Evolutionary conservation across 2,329 filamentous ascomycete genomes (phyloP).

Genomic region (Byssothecium circinans): DNA sequence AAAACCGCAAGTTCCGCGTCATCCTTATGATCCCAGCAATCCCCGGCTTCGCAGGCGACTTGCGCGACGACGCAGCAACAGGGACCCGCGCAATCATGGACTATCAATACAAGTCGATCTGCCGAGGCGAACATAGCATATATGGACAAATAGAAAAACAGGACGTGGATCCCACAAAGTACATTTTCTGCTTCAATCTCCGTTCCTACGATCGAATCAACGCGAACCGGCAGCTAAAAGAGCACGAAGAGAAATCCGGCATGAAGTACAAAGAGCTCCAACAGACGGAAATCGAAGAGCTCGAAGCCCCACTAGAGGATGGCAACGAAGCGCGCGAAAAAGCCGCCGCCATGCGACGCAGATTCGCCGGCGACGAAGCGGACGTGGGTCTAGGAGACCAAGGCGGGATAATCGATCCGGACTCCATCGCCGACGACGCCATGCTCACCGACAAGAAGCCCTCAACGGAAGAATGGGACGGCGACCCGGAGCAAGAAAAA

Average conservation of each 20-base stretch:
- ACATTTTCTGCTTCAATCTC: constrained; percentile 94
- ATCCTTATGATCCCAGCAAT: constrained; percentile 90
- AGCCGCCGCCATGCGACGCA: constrained; percentile 50
- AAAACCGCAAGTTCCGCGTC: constrained; percentile 83
- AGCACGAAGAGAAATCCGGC: constrained; percentile 78
- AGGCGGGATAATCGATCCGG: constrained; percentile 55
- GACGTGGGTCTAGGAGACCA: constrained; percentile 44
- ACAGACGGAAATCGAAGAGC: constrained; percentile 82
- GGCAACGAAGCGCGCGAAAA: constrained; percentile 46
- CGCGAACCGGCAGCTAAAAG: constrained; percentile 71
- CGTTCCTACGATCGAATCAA: constrained; percentile 91
- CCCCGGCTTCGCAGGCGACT: constrained; percentile 90
- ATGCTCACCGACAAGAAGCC: constrained; percentile 71
- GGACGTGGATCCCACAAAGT: constrained; percentile 73
- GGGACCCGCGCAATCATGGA: constrained; percentile 95
- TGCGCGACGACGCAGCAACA: constrained; percentile 77
- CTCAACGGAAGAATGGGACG: constrained; percentile 75
- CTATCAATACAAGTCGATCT: constrained; percentile 96
- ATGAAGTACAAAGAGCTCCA: constrained; percentile 86
- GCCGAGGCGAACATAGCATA: constrained; percentile 87
- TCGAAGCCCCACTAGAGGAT: constrained; percentile 61
- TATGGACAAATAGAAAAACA: constrained; percentile 73
- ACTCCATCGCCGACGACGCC: constrained; percentile 73
- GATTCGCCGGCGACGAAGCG: constrained; percentile 48
- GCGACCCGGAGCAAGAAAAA: constrained; percentile 72